Evolutionary conservation across 179 eudicot species (phyloP), one percentile per base, ranked within the genome.

Genomic region (Beta corolliflora): DNA sequence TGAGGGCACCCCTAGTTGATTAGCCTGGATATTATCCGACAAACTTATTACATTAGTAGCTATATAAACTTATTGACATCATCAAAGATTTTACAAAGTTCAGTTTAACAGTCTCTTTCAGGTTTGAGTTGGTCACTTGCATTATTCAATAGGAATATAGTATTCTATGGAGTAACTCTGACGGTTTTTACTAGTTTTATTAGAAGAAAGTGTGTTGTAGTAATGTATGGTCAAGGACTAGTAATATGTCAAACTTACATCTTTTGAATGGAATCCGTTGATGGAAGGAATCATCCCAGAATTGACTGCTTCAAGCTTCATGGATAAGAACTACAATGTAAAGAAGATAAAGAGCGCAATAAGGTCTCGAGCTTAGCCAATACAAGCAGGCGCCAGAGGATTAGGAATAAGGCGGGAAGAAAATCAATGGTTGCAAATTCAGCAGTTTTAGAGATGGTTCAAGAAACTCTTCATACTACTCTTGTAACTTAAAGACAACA

Each of bases 281-380:
- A 86, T 77, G 10, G 91, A 79, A 29, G 94, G 89, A 63, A 74
- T 79, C 86, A 89, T 86, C 83, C 93, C 92, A 36, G 98, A 88
- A 86, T 91, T 94, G 80, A 96, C 96, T 46, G 97, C 92, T 86
- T 92, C 99, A 63, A 96, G 96, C 90, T 96, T 96, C 99, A 96
- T 96, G 41, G 99, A 96, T 87, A 96, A 86, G 89, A 96, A 96
- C 99, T 96, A 85, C 83, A 83, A 78, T 25, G 78, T 50, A 65
- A 75, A 84, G 52, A 65, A 46, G 70, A 77, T 31, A 70, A 19
- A 63, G 31, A n/a, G 55, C 54, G 54, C 55, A 79, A 73, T 65
- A 63, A 63, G 15, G 14, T 4, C 19, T 18, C 63, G 29, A 25
- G 29, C 29, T 25, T 25, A 25, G 29, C 29, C 29, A 25, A 25